Evolutionary conservation across 2,329 filamentous ascomycete genomes (phyloP), one percentile per base, ranked within the genome.

Genomic region (Passalora sequoiae): DNA sequence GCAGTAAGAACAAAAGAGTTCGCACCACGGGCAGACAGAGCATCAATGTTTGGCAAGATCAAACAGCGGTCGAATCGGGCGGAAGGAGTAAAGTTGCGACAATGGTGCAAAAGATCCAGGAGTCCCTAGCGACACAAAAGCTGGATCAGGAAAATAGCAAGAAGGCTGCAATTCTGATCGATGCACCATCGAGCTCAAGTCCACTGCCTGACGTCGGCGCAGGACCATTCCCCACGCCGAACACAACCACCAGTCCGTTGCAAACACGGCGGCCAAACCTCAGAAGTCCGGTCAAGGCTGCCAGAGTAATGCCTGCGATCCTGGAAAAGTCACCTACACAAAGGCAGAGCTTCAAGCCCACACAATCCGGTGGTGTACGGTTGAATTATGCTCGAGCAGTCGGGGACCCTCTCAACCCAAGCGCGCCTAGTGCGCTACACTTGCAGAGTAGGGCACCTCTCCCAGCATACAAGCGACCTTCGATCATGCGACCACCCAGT

Each of bases 171-270:
- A 44, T 44, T 30, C 32, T 45, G 19, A 40, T 35, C 8, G 60
- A 65, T 9, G 54, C 60, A 16, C 70, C 69, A 1, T 70, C 69
- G 6, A 73, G 70, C 55, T 74, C 71, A 7, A 72, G 68, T 21
- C 70, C 71, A 1, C 50, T 72, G 10, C 69, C 69, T 9, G 68
- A 66, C 9, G 51, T 53, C 10, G 51, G 54, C 7, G 49, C 46
- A 7, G 51, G 53, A 6, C 32, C 24, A n/a, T 35, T 45, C 16
- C 21, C 43, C 8, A 40, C 41, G 28, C 35, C 43, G 6, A 35
- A 22, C 19, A 38, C 33, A 17, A 44, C 40, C 24, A 44, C 40
- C 24, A 58, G 54, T 45, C 54, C 58, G 7, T 31, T 56, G 19
- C 49, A 48, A 22, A 43, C 47, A 15, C 45, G 46, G 24, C 50